phyloP scores from a whole-genome alignment of 139 green algal species.

The Coelastrella sp. region DNA sequence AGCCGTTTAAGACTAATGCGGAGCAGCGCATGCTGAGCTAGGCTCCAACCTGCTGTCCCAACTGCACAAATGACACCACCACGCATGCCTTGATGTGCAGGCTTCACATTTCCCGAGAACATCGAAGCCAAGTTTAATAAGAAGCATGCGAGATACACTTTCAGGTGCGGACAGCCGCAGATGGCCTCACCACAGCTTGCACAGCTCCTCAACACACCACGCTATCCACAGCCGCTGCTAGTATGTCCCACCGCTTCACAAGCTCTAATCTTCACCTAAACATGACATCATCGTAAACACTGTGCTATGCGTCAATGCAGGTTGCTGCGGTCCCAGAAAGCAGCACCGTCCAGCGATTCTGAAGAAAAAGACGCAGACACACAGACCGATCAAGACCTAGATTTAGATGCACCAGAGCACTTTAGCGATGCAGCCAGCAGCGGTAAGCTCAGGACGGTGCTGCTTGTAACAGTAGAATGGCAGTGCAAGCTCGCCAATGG shows the following conservation, averaged over 20 bases:
- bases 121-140: slow-evolving; percentile 50
- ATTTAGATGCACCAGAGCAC: slow-evolving; percentile 7
- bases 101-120: slow-evolving; percentile 18
- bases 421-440: slow-evolving; percentile 37
- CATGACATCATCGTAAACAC: no score
- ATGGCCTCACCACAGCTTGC: no score
- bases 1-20: no score
- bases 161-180: neutral
- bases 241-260: no score
- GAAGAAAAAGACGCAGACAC: neutral
- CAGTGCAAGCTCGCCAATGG: no score
- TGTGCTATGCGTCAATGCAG: neutral
- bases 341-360: neutral
- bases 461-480: neutral
- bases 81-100: slow-evolving; percentile 2
- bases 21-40: neutral
- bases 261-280: no score
- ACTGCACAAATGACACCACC: neutral
- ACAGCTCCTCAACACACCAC: no score
- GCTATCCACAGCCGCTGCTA: no score
- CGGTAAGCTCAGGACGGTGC: slow-evolving; percentile 3
- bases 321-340: neutral
- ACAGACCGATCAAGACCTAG: neutral
- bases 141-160: slow-evolving; percentile 26
- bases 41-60: neutral